Evolutionary conservation across 2,329 filamentous ascomycete species (phyloP), one percentile per base, ranked within the genome.

Genomic region (Neofusicoccum ribis): DNA sequence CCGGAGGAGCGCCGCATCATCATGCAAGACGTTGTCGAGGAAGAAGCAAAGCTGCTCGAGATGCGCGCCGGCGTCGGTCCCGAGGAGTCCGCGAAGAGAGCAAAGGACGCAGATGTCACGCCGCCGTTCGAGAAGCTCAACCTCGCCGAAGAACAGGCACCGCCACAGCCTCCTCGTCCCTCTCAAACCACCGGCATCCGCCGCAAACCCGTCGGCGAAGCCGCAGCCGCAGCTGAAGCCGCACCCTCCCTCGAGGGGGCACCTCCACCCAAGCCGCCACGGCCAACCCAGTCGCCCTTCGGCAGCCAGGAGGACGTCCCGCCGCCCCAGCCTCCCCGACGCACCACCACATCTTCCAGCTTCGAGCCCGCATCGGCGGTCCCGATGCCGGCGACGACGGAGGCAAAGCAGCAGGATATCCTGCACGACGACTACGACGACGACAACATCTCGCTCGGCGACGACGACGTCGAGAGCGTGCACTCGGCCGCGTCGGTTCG

Each of bases 31-130:
- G 46, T 56, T 3, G 52, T 59, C 20, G 52, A 65, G 9, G 44
- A 58, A 44, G 63, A 65, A 14, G 63, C 63, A 14, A 51, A 65
- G 14, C 34, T 58, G 14, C 17, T 65, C 44, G 63, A 65, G 23
- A 65, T 58, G 63, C 44, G 44, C 8, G 39, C 52, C 2, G 63
- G 52, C 36, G 2, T 34, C 23, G 20, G 6, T 6, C 31, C 14
- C 9, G 34, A 27, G 31, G 34, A 46, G 23, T 17, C 59, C 2
- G 7, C 5, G 11, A 14, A 36, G 17, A 39, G 23, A 12, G 9
- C 8, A 41, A 3, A 8, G 51, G 17, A 41, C 12, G 36, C 36
- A 9, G n/a, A 27, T 9, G 4, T 27, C n/a, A 20, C 17, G 7
- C 34, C 34, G 3, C 15, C 51, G 11, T 14, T 56, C 3, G 36